A percentile compares a stretch with the other conserved stretches of the same genome.
These are phyloP conservation scores for Melampsora americana DNA, from an alignment of 1,284 basidiomycete genomes.

Conservation along the genomic window DNA sequence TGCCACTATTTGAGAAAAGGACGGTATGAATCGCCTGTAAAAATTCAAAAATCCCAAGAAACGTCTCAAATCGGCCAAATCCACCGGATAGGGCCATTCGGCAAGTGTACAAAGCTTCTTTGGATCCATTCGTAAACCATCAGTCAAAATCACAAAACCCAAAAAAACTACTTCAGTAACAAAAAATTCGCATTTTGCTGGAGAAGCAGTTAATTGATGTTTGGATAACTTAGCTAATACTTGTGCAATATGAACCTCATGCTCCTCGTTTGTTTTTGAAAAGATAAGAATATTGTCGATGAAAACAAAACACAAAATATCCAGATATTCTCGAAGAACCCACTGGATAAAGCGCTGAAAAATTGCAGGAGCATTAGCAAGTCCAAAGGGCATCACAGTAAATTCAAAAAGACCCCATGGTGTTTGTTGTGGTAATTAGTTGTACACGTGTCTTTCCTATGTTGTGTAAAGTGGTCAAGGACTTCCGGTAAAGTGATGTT, in stretches of 20 bases:
- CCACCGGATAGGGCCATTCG: too few relatives aligned
- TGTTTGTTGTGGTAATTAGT: too few relatives aligned
- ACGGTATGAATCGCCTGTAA: neutral
- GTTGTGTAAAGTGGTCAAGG: too few relatives aligned
- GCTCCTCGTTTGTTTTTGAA: conserved; percentile 56
- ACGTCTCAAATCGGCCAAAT: neutral
- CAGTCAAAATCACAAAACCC: neutral
- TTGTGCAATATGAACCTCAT: neutral
- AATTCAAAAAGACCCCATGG: too few relatives aligned
- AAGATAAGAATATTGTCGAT: conserved; percentile 55
- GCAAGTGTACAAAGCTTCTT: too few relatives aligned
- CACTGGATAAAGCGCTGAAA: too few relatives aligned
- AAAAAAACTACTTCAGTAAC: conserved; percentile 1
- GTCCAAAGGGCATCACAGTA: too few relatives aligned
- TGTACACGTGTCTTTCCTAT: too few relatives aligned
- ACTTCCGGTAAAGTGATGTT: too few relatives aligned
- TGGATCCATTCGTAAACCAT: too few relatives aligned
- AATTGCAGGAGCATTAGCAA: too few relatives aligned
- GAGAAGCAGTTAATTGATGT: neutral
- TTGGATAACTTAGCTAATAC: neutral
- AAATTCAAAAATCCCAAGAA: conserved; percentile 16
- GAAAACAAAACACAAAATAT: conserved; percentile 51
- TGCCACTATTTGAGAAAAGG: neutral
- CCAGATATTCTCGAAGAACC: conserved; percentile 50
- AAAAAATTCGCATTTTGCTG: conserved; percentile 15